Percentiles rank a stretch among this genome's conserved stretches.
Evolutionary conservation across 768 basidiomycete genomes (phyloP).

Genomic region (Kwoniella dendrophila): DNA sequence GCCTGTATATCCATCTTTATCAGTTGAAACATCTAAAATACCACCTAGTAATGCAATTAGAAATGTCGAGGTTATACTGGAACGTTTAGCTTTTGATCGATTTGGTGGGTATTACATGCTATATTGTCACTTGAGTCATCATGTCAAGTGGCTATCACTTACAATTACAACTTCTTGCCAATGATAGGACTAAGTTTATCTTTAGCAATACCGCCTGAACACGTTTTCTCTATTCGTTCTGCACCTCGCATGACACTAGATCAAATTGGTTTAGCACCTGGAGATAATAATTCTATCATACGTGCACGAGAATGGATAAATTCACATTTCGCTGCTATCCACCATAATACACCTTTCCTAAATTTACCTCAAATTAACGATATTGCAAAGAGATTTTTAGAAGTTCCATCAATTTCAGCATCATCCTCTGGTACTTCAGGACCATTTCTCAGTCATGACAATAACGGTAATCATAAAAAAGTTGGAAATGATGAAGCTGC

Average conservation of each 20-base stretch:
- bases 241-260: constrained; percentile 13
- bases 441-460: no score
- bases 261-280: constrained; percentile 20
- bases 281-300: not conserved
- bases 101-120: constrained; percentile 21
- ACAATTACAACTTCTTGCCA: not conserved
- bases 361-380: constrained; percentile 16
- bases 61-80: constrained; percentile 7
- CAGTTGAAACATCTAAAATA: not conserved
- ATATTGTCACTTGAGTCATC: no score
- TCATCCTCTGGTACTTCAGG: no score
- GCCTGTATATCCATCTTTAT: not conserved
- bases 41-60: not conserved
- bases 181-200: constrained; percentile 12
- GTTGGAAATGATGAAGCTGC: constrained; percentile 18
- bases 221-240: constrained; percentile 12
- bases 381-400: constrained; percentile 14
- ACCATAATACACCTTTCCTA: constrained; percentile 34
- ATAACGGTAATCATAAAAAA: not conserved
- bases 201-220: constrained; percentile 19
- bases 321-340: constrained; percentile 28
- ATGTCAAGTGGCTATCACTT: not conserved
- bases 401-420: no score
- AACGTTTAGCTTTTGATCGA: not conserved
- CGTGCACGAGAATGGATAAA: constrained; percentile 26